Base-by-base conservation (phyloP, 768 basidiomycete species). In the Neoboletus brunneissimus region DNA sequence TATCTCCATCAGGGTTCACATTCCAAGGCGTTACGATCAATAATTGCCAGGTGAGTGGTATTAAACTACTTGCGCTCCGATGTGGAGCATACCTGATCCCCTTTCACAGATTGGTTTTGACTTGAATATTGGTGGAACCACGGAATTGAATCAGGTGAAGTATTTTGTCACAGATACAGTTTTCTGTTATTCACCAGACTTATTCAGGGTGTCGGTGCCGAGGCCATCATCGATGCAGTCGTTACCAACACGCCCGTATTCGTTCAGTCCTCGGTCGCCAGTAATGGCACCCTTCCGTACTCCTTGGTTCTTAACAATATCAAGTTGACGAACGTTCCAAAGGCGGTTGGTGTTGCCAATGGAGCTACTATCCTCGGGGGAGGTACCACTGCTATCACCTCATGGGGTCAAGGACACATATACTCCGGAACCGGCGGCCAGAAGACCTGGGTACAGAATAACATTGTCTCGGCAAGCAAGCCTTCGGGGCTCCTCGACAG, bases 331-430 rank as follows among this genome's bases (percentile, higher is more conserved):
- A 70, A 73, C 45, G 76, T 77, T 38, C 58, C 68, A 4, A 67
- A 53, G 5, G 69, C 73, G 11, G 70, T 81, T 16, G 72, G 67
- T 11, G 31, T 49, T 12, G 72, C 58, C 7, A 56, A 61, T 32
- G 75, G 76, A 8, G 59, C 41, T 10, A 70, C 66, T 2, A 59
- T 78, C 10, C 68, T 81, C 12, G 50, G 61, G 0, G 76, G 77
- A 10, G 76, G 74, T 18, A 72, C 70, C 4, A 68, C 51, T 20
- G 68, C 61, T 16, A 74, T 74, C 38, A 61, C 69, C 0, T 82
- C 84, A 4, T 91, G 89, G 90, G 88, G 73, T 5, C 88, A 91
- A 69, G 90, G 90, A 38, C 81, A 91, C 61, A 74, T 85, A 15
- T 91, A 80, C 69, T 75, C 71, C 0, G 88, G 88, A 31, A 77